phyloP scores from a whole-genome alignment of 495 filamentous ascomycete genomes.

The Penicillium manginii region DNA sequence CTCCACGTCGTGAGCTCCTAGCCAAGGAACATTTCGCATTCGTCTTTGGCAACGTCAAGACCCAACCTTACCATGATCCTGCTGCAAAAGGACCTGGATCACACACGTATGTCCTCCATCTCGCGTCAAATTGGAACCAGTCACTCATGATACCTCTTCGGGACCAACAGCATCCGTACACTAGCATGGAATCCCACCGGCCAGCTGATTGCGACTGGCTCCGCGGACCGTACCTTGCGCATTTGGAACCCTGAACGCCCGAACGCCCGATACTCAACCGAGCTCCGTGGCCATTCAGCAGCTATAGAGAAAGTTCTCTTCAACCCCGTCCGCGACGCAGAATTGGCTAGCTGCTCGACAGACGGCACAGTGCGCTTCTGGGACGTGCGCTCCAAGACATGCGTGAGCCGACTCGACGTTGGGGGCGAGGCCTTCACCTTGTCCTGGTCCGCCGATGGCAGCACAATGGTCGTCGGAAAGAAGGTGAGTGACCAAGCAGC shows the following conservation, averaged over 20 bases:
- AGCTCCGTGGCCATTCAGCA: conserved; percentile 78
- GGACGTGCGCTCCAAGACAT: conserved; percentile 85
- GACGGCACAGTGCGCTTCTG: conserved; percentile 90
- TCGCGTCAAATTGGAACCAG: background rate
- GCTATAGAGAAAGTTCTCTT: conserved; percentile 86
- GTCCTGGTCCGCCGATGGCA: conserved; percentile 88
- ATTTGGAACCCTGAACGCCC: conserved; percentile 93
- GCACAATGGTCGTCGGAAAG: conserved; percentile 77
- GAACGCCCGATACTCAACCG: conserved; percentile 78
- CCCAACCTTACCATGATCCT: conserved; percentile 66
- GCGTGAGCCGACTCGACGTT: conserved; percentile 78
- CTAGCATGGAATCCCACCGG: conserved; percentile 91
- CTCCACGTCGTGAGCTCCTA: conserved; percentile 54
- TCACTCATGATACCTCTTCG: conserved; percentile 13
- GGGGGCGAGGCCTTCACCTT: conserved; percentile 81
- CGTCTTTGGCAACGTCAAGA: conserved; percentile 60
- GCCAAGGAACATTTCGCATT: conserved; percentile 65
- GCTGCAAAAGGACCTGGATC: conserved; percentile 52
- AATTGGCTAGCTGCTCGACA: conserved; percentile 80
- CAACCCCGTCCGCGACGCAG: conserved; percentile 85
- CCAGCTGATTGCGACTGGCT: conserved; percentile 83
- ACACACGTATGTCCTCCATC: conserved; percentile 50
- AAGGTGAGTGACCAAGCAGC: conserved; percentile 57
- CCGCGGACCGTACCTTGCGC: conserved; percentile 77
- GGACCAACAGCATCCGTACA: conserved; percentile 58